phyloP scores from a whole-genome alignment of 2,329 filamentous ascomycete species.

The Curvularia spicifera region DNA sequence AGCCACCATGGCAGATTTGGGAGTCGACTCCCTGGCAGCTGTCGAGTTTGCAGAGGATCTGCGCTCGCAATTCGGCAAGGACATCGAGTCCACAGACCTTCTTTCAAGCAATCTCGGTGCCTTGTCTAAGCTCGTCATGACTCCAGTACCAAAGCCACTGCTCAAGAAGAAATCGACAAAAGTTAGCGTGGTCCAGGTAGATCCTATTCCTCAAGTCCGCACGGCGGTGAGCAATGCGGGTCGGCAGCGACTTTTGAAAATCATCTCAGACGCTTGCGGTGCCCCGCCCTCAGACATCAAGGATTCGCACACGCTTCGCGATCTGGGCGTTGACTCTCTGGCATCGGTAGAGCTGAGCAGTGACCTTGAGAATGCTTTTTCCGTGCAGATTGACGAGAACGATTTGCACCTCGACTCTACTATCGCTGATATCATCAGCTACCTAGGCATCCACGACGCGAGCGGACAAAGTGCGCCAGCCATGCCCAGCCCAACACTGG shows the following conservation, averaged over 20 bases:
- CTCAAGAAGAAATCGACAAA: not conserved
- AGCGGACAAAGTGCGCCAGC: not conserved
- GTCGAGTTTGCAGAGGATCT: slow-evolving; percentile 3
- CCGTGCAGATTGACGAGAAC: not conserved
- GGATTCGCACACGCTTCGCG: slow-evolving; percentile 5
- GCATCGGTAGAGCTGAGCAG: slow-evolving; percentile 6
- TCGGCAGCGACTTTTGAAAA: slow-evolving; percentile 1
- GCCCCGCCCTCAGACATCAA: slow-evolving; percentile 1
- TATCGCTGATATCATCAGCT: not conserved
- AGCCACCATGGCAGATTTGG: slow-evolving; percentile 10
- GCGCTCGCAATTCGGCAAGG: slow-evolving; percentile 6
- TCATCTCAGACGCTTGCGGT: slow-evolving; percentile 3
- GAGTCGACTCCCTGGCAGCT: slow-evolving; percentile 4
- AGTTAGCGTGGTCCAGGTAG: not conserved
- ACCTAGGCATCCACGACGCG: not conserved
- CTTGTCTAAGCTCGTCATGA: slow-evolving; percentile 1
- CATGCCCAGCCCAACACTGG: not conserved
- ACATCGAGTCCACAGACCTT: slow-evolving; percentile 2
- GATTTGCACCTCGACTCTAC: slow-evolving; percentile 3
- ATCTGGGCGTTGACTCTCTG: slow-evolving; percentile 26
- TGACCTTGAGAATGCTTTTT: slow-evolving; percentile 6
- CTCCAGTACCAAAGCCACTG: not conserved
- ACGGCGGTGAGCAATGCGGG: not conserved
- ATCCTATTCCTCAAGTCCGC: not conserved
- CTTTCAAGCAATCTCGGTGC: not conserved